Evolutionary conservation across 768 basidiomycete genomes (phyloP).

Genomic region (Termitomyces sp.): DNA sequence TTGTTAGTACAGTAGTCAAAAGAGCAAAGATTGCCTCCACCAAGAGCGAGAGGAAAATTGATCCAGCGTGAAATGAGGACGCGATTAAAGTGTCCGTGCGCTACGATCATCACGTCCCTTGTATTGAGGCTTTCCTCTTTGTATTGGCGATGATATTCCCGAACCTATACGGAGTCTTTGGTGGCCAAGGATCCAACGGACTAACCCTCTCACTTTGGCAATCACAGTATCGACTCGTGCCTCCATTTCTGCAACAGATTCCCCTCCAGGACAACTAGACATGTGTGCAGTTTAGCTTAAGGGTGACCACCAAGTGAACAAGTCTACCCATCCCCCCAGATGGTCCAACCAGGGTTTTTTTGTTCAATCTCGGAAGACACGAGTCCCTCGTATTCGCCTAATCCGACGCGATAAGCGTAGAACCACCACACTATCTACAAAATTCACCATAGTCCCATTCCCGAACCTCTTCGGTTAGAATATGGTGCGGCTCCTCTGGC

Average conservation of each 20-base stretch:
- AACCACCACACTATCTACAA: not conserved
- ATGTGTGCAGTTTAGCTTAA: conserved; percentile 8
- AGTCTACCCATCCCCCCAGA: conserved; percentile 78
- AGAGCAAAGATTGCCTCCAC: conserved; percentile 13
- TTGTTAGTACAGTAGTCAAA: conserved; percentile 8
- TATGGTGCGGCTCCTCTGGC: conserved; percentile 40
- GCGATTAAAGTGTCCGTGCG: conserved; percentile 83
- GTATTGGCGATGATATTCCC: conserved; percentile 66
- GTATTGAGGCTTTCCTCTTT: conserved; percentile 59
- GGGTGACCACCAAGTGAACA: not conserved
- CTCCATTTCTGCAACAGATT: conserved; percentile 76
- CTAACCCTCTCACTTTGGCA: conserved; percentile 41
- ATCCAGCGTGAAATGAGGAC: conserved; percentile 82
- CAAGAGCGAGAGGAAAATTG: conserved; percentile 48
- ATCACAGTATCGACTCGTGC: conserved; percentile 75
- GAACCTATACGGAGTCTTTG: conserved; percentile 38
- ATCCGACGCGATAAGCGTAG: conserved; percentile 1
- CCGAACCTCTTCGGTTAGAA: conserved; percentile 57
- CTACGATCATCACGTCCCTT: conserved; percentile 83
- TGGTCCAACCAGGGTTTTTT: conserved; percentile 59
- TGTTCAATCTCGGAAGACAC: conserved; percentile 70
- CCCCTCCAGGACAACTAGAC: conserved; percentile 79
- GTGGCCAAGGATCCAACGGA: not conserved
- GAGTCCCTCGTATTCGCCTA: conserved; percentile 84
- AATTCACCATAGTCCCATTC: conserved; percentile 81